Evolutionary conservation across 2,329 filamentous ascomycete species (phyloP), one percentile per base, ranked within the genome.

Genomic region (Didymella arachidicola): DNA sequence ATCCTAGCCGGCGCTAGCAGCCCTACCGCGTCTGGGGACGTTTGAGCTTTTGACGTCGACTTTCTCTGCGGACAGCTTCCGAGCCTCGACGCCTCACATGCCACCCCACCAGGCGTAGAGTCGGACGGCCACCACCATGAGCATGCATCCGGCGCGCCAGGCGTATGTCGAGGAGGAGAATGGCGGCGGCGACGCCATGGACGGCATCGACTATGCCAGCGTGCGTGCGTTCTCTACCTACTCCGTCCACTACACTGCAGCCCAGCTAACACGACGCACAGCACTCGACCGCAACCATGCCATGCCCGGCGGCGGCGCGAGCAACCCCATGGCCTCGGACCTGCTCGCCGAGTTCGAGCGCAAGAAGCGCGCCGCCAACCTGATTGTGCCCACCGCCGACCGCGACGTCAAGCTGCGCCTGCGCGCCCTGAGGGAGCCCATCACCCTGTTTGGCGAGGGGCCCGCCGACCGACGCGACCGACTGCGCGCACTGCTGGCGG

Each of bases 371-470:
- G 93, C 93, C 11, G 93, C 93, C 18, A 90, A 90, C 11, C 91
- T 98, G 68, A 89, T 91, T 12, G 95, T 99, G 3, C 95, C 94
- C 0, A 99, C 96, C 53, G 93, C 97, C 75, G 95, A 99, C 81
- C 88, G 86, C 61, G 87, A 91, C 69, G 93, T 99, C 46, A 90
- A 62, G 55, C 59, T 69, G 42, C 88, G 87, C 65, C 84, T 98
- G 59, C 88, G 95, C 65, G 90, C 95, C 70, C 84, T 97, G 63
- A 92, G 91, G n/a, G 91, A 99, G 73, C 95, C 95, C 11, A 88
- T 98, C 54, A 99, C 94, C 0, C 83, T 98, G 0, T 99, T 99
- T 65, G 95, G 93, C 58, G 95, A 99, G 79, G 92, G 91, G 0
- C 89, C 89, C 1, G 88, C 86, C 26, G 94, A 98, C 69, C 84